Evolutionary conservation across 441 rosid genomes (phyloP).

Genomic region (Melastoma candidum): DNA sequence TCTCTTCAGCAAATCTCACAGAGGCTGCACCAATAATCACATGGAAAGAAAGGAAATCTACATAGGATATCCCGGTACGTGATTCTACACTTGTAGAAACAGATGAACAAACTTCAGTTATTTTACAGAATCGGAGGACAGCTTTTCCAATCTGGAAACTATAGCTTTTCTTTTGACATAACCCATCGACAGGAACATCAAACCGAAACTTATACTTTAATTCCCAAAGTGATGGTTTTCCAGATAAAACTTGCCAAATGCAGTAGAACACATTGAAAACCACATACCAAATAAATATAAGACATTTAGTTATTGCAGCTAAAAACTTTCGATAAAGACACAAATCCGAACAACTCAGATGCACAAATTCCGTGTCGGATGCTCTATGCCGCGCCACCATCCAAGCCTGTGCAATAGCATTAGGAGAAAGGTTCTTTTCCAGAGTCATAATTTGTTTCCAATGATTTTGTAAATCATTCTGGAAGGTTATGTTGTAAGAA

Average conservation of each 20-base stretch:
- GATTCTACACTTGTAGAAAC: constrained; percentile 26
- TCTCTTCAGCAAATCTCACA: constrained; percentile 34
- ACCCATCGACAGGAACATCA: constrained; percentile 25
- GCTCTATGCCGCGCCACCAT: constrained; percentile 63
- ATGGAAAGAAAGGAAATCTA: constrained; percentile 39
- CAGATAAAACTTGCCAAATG: constrained; percentile 19
- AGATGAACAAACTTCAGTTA: constrained; percentile 21
- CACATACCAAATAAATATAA: constrained; percentile 32
- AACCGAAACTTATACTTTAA: constrained; percentile 20
- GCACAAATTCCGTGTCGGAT: constrained; percentile 23
- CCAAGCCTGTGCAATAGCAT: constrained; percentile 78
- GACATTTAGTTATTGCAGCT: constrained; percentile 22
- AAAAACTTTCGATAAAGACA: constrained; percentile 20
- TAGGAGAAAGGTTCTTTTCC: constrained; percentile 70
- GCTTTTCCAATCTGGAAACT: constrained; percentile 44
- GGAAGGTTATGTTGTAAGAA: constrained; percentile 30
- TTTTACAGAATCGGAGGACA: constrained; percentile 34
- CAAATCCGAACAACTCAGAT: constrained; percentile 21
- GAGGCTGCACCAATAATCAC: constrained; percentile 44
- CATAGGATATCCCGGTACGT: constrained; percentile 25
- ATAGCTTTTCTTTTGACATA: constrained; percentile 28
- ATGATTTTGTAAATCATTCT: constrained; percentile 36
- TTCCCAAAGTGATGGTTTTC: constrained; percentile 24
- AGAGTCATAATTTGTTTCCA: constrained; percentile 51
- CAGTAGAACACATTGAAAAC: constrained; percentile 26